Evolutionary conservation across 768 basidiomycete species (phyloP).

Genomic region (Mrakia hoshinonis): DNA sequence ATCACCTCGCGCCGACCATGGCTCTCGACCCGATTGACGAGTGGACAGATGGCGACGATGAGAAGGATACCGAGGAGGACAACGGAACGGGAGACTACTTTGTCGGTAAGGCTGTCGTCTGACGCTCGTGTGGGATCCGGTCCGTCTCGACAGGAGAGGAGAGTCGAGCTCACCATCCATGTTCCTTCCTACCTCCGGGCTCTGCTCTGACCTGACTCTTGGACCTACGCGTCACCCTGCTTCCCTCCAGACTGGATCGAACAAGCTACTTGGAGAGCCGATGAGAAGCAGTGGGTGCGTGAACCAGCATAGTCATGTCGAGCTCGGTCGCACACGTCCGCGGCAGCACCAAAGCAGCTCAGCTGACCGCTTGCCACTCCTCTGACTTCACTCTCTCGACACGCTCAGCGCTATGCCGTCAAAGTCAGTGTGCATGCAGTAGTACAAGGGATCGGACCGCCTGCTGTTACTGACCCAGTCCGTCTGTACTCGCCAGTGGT

Average conservation of each 20-base stretch:
- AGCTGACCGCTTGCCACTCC: neutral
- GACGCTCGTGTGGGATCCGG: neutral
- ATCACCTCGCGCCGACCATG: too few species aligned
- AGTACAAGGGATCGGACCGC: neutral
- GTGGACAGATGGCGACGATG: neutral
- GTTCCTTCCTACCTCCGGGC: neutral
- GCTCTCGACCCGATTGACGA: neutral
- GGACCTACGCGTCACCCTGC: too few species aligned
- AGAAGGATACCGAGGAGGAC: neutral
- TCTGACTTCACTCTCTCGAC: neutral
- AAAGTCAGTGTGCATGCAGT: neutral
- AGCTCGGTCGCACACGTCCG: neutral
- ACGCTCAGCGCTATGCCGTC: slow-evolving; percentile 1
- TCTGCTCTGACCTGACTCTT: neutral
- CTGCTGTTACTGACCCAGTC: neutral
- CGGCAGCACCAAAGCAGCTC: neutral
- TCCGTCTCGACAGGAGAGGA: neutral
- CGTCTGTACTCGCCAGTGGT: neutral
- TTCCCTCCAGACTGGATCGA: slow-evolving; percentile 1
- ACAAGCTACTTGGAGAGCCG: neutral
- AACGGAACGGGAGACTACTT: neutral
- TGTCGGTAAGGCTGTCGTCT: neutral
- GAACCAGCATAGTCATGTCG: neutral
- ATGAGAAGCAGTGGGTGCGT: neutral
- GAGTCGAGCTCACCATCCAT: neutral